phyloP scores from a whole-genome alignment of 805 yeast species.

The Cyberlindnera mississippiensis region DNA sequence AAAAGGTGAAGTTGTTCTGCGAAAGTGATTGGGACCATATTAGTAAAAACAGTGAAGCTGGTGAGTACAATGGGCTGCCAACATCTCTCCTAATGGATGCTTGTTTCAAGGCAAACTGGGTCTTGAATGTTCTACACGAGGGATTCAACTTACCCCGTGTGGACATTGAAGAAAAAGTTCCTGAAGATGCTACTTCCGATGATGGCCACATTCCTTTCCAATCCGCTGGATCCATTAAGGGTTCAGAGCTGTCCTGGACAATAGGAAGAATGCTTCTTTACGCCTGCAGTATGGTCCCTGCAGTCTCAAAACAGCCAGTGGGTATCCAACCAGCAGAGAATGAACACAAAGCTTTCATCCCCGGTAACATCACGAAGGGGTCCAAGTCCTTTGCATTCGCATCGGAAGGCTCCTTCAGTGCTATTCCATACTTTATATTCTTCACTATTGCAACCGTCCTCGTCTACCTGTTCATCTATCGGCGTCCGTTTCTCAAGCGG shows the following conservation, averaged over 20 bases:
- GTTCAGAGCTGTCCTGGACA: conserved; percentile 92
- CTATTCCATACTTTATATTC: conserved; percentile 13
- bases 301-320: conserved; percentile 8
- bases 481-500: conserved; percentile 12
- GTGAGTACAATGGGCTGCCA: conserved; percentile 55
- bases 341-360: conserved; percentile 21
- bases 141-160: conserved; percentile 85
- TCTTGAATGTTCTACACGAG: conserved; percentile 80
- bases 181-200: conserved; percentile 17
- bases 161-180: conserved; percentile 44
- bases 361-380: conserved; percentile 16
- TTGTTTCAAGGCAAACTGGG: conserved; percentile 96
- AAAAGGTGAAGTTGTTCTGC: conserved; percentile 68
- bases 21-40: conserved; percentile 67
- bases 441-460: conserved; percentile 1
- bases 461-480: conserved; percentile 12
- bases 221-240: conserved; percentile 75
- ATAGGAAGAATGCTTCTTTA: conserved; percentile 80
- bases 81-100: conserved; percentile 62
- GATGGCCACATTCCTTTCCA: conserved; percentile 60
- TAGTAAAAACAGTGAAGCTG: conserved; percentile 43
- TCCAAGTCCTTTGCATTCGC: conserved; percentile 3
- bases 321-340: conserved; percentile 27
- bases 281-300: conserved; percentile 54
- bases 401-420: neutral